A percentile compares a stretch with the other conserved stretches of the same genome.
phyloP scores from a whole-genome alignment of 1,139 yeast genomes.

The Geotrichum carabidarum region DNA sequence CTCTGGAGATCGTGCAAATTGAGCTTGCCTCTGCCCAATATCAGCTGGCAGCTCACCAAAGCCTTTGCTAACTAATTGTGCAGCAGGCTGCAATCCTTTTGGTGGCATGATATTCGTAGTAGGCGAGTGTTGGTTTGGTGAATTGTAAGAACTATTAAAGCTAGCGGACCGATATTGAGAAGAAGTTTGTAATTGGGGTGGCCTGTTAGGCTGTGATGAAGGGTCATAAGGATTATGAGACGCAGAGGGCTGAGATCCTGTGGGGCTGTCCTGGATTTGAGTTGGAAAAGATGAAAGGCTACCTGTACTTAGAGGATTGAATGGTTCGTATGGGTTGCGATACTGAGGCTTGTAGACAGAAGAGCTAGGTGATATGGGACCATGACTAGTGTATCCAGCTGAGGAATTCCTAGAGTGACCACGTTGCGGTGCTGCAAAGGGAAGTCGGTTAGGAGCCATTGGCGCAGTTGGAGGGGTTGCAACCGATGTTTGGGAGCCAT shows the following conservation, averaged over 20 bases:
- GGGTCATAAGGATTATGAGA: slow-evolving; percentile 2
- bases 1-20: slow-evolving; percentile 19
- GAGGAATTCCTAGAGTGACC: slow-evolving; percentile 12
- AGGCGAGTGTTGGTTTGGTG: background rate
- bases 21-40: slow-evolving; percentile 20
- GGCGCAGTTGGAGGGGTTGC: background rate
- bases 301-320: slow-evolving; percentile 1
- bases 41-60: slow-evolving; percentile 27
- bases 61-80: slow-evolving; percentile 3
- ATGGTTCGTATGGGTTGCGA: slow-evolving; percentile 14
- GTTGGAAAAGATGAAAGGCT: background rate
- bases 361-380: slow-evolving; percentile 4
- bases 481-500: background rate
- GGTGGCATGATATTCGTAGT: slow-evolving; percentile 8
- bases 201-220: background rate
- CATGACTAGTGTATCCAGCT: background rate
- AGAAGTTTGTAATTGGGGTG: background rate
- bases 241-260: slow-evolving; percentile 4
- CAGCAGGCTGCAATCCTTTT: slow-evolving; percentile 12
- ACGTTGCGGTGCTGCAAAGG: slow-evolving; percentile 21
- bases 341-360: slow-evolving; percentile 11
- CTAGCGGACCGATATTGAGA: background rate
- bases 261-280: background rate
- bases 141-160: background rate
- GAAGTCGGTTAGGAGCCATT: slow-evolving; percentile 21